phyloP scores from a whole-genome alignment of 768 basidiomycete species.

The Scleroderma bovista region DNA sequence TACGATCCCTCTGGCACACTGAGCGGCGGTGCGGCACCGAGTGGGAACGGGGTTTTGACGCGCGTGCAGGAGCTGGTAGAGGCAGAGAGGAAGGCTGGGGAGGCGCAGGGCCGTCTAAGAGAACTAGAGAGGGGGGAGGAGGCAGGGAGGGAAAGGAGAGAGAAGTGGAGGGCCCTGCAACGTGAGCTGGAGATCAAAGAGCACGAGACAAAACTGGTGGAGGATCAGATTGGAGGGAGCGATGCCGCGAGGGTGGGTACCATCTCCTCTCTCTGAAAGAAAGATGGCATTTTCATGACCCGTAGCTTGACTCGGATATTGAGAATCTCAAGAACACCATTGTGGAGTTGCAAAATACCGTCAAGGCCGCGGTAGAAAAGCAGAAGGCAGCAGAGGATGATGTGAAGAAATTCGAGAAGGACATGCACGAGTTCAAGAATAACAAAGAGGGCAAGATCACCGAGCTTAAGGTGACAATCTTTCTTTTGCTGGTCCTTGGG shows the following conservation, averaged over 20 bases:
- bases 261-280: neutral
- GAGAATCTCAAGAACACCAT: conserved; percentile 65
- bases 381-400: conserved; percentile 75
- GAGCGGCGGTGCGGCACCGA: conserved; percentile 85
- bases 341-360: conserved; percentile 46
- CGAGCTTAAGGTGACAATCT: conserved; percentile 71
- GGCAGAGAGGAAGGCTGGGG: conserved; percentile 53
- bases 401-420: conserved; percentile 83
- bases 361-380: conserved; percentile 67
- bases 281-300: neutral
- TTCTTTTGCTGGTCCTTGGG: neutral
- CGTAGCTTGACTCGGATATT: conserved; percentile 76
- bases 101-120: conserved; percentile 42
- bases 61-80: conserved; percentile 79
- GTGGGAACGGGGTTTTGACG: conserved; percentile 64
- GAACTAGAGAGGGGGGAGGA: conserved; percentile 53
- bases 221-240: conserved; percentile 82
- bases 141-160: conserved; percentile 45
- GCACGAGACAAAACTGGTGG: conserved; percentile 77
- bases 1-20: conserved; percentile 96
- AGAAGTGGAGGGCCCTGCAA: conserved; percentile 53
- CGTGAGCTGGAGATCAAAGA: conserved; percentile 83
- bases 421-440: conserved; percentile 98
- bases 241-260: conserved; percentile 78
- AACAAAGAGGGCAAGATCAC: conserved; percentile 97